These are phyloP conservation scores for Penicillium verrucosum DNA, from an alignment of 2,329 filamentous ascomycete genomes.

Conservation along the genomic window DNA sequence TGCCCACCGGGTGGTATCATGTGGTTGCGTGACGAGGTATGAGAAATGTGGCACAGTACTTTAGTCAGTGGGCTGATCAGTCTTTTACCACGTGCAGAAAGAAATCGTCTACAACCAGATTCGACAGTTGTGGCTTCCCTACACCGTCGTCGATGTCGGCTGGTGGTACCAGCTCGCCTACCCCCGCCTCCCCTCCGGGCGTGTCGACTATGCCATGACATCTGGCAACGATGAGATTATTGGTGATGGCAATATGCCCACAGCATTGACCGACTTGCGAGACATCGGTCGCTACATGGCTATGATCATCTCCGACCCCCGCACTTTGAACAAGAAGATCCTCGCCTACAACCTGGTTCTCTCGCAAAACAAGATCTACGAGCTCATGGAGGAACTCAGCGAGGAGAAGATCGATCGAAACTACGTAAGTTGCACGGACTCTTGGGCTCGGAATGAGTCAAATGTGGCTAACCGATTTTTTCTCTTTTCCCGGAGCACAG, in stretches of 20 bases:
- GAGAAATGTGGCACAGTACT: conserved; percentile 6
- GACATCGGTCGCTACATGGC: conserved; percentile 55
- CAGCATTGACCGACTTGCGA: conserved; percentile 48
- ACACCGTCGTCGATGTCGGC: conserved; percentile 58
- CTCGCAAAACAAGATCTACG: conserved; percentile 48
- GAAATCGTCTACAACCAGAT: conserved; percentile 52
- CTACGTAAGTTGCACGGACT: conserved; percentile 31
- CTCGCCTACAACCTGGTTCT: conserved; percentile 49
- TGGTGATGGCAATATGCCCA: conserved; percentile 47
- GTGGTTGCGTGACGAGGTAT: conserved; percentile 41
- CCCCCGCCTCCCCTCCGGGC: conserved; percentile 46
- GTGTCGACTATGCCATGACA: conserved; percentile 45
- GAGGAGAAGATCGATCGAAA: conserved; percentile 48
- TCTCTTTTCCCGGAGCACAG: conserved; percentile 19
- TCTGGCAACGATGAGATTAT: conserved; percentile 38
- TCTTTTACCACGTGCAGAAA: conserved; percentile 39
- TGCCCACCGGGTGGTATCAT: conserved; percentile 47
- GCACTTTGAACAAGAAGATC: conserved; percentile 55
- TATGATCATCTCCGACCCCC: conserved; percentile 50
- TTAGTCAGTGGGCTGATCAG: conserved; percentile 5
- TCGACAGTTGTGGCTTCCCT: conserved; percentile 49
- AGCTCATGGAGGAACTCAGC: conserved; percentile 46
- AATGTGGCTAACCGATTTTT: conserved; percentile 13
- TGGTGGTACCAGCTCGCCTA: conserved; percentile 55
- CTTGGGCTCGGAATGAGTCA: background rate